phyloP scores from a whole-genome alignment of 805 yeast genomes.

The Wickerhamiella alocasiicola region DNA sequence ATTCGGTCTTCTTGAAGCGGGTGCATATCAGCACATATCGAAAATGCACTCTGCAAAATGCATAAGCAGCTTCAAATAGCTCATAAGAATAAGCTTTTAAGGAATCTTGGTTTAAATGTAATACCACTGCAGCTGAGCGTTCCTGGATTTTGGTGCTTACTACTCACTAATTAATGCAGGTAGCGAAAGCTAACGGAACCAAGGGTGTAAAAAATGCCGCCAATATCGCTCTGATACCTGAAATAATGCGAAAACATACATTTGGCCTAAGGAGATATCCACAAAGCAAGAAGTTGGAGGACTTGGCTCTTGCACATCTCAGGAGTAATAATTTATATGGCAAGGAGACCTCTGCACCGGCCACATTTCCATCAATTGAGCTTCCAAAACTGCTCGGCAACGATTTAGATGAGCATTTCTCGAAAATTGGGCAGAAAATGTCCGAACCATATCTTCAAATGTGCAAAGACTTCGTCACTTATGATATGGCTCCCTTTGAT shows the following conservation, averaged over 20 bases:
- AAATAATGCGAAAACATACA: constrained; percentile 11
- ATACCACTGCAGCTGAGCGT: too few species aligned
- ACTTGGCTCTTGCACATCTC: constrained; percentile 16
- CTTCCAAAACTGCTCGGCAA: constrained; percentile 66
- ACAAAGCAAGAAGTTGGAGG: neutral
- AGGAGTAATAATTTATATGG: constrained; percentile 12
- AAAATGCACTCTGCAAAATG: too few species aligned
- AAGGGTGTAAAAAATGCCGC: constrained; percentile 8
- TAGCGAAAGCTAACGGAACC: neutral
- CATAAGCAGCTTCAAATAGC: too few species aligned
- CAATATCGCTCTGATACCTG: constrained; percentile 10
- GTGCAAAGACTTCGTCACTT: constrained; percentile 33
- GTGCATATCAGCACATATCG: too few species aligned
- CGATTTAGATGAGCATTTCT: constrained; percentile 75
- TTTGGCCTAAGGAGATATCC: constrained; percentile 16
- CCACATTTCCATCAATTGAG: constrained; percentile 18
- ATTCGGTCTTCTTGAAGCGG: too few species aligned
- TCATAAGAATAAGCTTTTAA: too few species aligned
- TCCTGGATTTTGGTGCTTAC: too few species aligned
- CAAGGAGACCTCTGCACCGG: constrained; percentile 14
- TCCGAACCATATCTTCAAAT: constrained; percentile 48
- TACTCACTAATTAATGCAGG: neutral
- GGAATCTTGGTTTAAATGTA: too few species aligned
- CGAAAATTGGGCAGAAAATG: constrained; percentile 43
- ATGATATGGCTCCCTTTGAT: constrained; percentile 24